Base-by-base conservation (phyloP, 805 yeast species). In the Lipomyces orientalis region DNA sequence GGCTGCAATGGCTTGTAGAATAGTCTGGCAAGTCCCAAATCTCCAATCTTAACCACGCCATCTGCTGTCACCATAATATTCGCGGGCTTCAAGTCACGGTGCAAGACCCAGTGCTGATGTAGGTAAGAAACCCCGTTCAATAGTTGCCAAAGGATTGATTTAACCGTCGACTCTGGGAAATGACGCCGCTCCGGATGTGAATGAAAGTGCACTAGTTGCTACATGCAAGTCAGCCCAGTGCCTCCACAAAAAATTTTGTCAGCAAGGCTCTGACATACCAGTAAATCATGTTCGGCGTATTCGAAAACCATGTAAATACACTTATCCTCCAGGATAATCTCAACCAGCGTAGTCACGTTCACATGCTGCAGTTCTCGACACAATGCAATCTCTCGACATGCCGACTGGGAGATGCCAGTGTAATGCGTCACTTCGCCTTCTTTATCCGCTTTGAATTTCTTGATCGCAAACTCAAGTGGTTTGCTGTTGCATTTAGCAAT, bases 21-120 rank as follows among this genome's bases (percentile, higher is more conserved):
- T 59, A 82, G 79, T 69, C 85, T 81, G 0, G 87, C 85, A n/a
- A 85, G 72, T 0, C 97, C 97, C 77, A 73, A 72, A 67, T 94
- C 99, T 29, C 98, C 99, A 68, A 94, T 93, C 78, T 95, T 95
- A 22, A 94, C 95, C n/a, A 88, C 87, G 0, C 99, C 99, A 66
- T 85, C 87, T 8, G 88, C 84, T 0, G 97, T 87, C 0, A 94
- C 97, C 98, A 94, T 95, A 71, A 95, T 94, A 79, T 94, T 94
- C 1, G 99, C 99, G 0, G 99, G 99, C 75, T 95, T 95, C 71
- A 95, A 83, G 79, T 95, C 99, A 69, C 99, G 84, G 79, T 95
- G 99, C 61, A 95, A 81, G 1, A 95, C 88, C 98, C 99, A 95
- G 78, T 95, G 94, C 77, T 93, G 94, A 78, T 95, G 99, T 55